Evolutionary conservation across 2,329 filamentous ascomycete genomes (phyloP).

Genomic region (Exserohilum turcica): DNA sequence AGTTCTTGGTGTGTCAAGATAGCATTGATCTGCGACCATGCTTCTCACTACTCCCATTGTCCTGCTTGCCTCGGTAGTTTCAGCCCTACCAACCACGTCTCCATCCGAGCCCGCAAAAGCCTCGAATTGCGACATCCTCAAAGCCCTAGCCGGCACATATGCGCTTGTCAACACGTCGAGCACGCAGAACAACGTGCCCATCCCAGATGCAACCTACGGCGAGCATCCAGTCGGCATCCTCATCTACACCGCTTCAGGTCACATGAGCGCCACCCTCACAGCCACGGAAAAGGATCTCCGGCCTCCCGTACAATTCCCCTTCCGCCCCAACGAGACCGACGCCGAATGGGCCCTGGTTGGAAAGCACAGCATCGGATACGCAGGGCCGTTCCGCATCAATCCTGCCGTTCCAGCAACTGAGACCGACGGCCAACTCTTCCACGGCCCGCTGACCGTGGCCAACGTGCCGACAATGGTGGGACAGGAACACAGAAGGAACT

Average conservation of each 20-base stretch:
- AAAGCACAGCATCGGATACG: constrained; percentile 36
- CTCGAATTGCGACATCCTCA: constrained; percentile 17
- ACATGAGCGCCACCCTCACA: constrained; percentile 37
- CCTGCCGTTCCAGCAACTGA: constrained; percentile 19
- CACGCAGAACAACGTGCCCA: constrained; percentile 22
- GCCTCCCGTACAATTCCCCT: constrained; percentile 32
- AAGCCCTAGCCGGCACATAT: constrained; percentile 31
- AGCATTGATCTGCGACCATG: neutral
- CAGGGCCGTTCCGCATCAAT: constrained; percentile 29
- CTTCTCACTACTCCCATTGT: neutral
- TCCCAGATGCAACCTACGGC: constrained; percentile 33
- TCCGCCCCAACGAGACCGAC: constrained; percentile 25
- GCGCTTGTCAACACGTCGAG: constrained; percentile 33
- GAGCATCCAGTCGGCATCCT: constrained; percentile 31
- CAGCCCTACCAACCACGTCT: constrained; percentile 2
- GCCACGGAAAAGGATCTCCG: constrained; percentile 31
- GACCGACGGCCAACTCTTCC: constrained; percentile 31
- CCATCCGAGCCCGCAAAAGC: neutral
- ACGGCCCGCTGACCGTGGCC: constrained; percentile 33
- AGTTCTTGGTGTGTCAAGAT: neutral
- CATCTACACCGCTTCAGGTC: constrained; percentile 32
- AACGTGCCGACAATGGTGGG: constrained; percentile 37
- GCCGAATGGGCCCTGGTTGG: constrained; percentile 38
- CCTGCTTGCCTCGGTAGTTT: constrained; percentile 3
- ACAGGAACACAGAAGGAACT: constrained; percentile 27